Evolutionary conservation across 495 filamentous ascomycete genomes (phyloP), one percentile per base, ranked within the genome.

Genomic region (Neurospora pannonica): DNA sequence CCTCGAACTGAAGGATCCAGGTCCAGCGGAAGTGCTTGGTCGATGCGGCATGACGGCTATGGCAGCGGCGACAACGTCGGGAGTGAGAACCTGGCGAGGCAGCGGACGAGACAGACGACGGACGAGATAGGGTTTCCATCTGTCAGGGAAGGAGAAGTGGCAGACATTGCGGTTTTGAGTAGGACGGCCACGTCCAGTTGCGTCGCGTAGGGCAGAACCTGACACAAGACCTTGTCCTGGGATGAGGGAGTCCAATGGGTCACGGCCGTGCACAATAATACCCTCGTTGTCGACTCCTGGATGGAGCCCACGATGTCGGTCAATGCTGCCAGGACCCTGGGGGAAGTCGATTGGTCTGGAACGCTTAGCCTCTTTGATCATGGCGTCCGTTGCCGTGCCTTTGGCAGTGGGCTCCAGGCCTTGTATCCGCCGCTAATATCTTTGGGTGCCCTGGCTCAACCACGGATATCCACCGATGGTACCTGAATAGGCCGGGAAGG

Each of bases 141-240:
- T 78, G 38, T 71, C 80, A 37, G 77, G 76, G 69, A 82, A 81
- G 43, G 71, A 42, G 69, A 80, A 74, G 76, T 77, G 80, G 78
- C 78, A 74, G 70, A 79, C 73, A 74, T 74, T 71, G n/a, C 75
- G 77, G 75, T 82, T 83, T 81, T 82, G 80, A 81, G 71, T 73
- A 21, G 48, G 38, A 39, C 46, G 36, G 39, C 71, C 72, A 34
- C 48, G 75, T 74, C 72, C 74, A 71, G 71, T 79, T 76, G 78
- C 71, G 72, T 78, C 71, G 75, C 42, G 75, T 83, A 82, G 75
- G 77, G 79, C 74, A 77, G 77, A 76, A 79, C 81, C 83, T 85
- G 84, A 85, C 79, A 86, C 84, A 84, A 69, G 71, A 77, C 79
- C 84, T 81, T 77, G 84, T 80, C 78, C 75, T 54, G 77, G 76